Conservation (phyloP, 345 rosid genomes). For the Linum lewisii region DNA sequence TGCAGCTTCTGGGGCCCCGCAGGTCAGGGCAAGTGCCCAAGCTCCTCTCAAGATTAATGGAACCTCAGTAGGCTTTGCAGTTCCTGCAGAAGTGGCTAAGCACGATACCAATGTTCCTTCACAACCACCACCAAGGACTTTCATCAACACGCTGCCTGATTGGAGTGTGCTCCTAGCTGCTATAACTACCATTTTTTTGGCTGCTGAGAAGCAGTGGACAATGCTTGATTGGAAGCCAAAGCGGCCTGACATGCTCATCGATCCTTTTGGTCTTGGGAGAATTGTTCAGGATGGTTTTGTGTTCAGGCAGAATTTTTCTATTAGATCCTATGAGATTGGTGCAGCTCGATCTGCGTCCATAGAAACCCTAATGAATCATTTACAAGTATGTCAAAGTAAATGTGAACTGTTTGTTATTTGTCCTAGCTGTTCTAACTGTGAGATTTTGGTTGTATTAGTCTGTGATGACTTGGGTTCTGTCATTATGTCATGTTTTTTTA, state of each 20-base stretch:
- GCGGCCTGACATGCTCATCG: constrained; percentile 72
- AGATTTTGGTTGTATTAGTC: not conserved
- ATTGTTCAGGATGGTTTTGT: constrained; percentile 87
- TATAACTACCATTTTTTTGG: constrained; percentile 86
- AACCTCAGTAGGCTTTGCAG: constrained; percentile 36
- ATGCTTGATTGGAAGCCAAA: constrained; percentile 99
- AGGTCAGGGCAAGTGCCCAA: constrained; percentile 79
- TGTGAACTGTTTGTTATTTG: too few species aligned
- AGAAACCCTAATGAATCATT: constrained; percentile 93
- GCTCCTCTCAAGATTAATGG: constrained; percentile 89
- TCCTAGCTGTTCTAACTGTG: too few species aligned
- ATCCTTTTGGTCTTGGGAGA: constrained; percentile 77
- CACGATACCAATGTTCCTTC: constrained; percentile 35
- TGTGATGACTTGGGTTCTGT: not conserved
- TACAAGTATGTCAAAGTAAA: constrained; percentile 63
- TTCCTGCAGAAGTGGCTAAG: constrained; percentile 40
- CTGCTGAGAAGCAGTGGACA: constrained; percentile 99
- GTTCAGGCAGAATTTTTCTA: constrained; percentile 76
- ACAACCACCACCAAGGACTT: constrained; percentile 64
- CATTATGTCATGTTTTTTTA: not conserved
- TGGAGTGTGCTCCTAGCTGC: constrained; percentile 99
- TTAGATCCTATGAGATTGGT: constrained; percentile 96
- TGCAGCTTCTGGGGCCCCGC: constrained; percentile 48
- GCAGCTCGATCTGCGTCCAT: constrained; percentile 96
- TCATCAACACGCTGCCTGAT: constrained; percentile 90